Evolutionary conservation across 1,284 basidiomycete species (phyloP).

Genomic region (Ustilago bromivora): DNA sequence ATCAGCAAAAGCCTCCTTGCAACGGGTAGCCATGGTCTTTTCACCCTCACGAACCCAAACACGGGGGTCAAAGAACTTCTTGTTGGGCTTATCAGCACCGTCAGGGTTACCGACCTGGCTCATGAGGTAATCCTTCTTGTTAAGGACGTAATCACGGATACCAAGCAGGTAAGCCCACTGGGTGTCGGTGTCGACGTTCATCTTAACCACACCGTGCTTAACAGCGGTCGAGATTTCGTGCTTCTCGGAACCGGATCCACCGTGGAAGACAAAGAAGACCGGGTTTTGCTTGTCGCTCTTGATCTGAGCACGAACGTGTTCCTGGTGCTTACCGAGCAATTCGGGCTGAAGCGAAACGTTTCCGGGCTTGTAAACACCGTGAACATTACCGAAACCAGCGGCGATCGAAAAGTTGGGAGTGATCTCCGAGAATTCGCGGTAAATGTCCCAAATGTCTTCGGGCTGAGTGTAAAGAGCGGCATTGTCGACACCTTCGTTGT

Average conservation of each 20-base stretch:
- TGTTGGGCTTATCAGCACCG: slow-evolving; percentile 68
- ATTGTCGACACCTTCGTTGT: slow-evolving; percentile 85
- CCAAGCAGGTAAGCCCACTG: slow-evolving; percentile 92
- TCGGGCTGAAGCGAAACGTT: slow-evolving; percentile 88
- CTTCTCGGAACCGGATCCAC: slow-evolving; percentile 96
- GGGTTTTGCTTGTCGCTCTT: slow-evolving; percentile 74
- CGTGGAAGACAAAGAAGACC: slow-evolving; percentile 99
- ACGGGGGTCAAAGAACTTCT: slow-evolving; percentile 73
- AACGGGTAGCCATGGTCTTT: slow-evolving; percentile 88
- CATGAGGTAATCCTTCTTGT: slow-evolving; percentile 69
- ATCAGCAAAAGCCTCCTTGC: slow-evolving; percentile 91
- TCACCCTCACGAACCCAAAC: slow-evolving; percentile 99
- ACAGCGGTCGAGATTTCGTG: slow-evolving; percentile 96
- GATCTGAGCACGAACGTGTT: slow-evolving; percentile 79
- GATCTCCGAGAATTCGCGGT: slow-evolving; percentile 84
- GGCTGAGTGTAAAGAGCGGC: slow-evolving; percentile 95
- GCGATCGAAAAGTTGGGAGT: slow-evolving; percentile 96
- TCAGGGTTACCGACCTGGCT: slow-evolving; percentile 70
- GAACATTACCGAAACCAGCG: slow-evolving; percentile 96
- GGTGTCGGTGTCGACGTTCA: slow-evolving; percentile 76
- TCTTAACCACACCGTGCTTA: slow-evolving; percentile 78
- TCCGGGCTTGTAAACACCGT: slow-evolving; percentile 72
- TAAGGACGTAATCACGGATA: slow-evolving; percentile 73
- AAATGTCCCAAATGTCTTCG: slow-evolving; percentile 89
- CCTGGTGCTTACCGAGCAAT: slow-evolving; percentile 92